Conservation (phyloP, 768 basidiomycete species). For the Russula virescens region DNA sequence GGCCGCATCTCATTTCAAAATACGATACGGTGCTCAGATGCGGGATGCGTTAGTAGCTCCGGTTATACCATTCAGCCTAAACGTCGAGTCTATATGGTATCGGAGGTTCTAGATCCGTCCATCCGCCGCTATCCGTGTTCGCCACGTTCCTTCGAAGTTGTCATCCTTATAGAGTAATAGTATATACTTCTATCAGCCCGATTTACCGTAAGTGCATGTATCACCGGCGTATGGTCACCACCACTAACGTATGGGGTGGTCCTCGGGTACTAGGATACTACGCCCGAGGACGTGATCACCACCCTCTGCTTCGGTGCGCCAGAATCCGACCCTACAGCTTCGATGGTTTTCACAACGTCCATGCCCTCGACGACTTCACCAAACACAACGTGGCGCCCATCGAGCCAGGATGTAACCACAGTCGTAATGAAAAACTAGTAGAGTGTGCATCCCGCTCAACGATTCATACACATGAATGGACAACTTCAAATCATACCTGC, state of each 20-base stretch:
- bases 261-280: not conserved
- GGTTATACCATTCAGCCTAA: too few species aligned
- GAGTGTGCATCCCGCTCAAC: not conserved
- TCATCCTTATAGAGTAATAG: too few species aligned
- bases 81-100: too few species aligned
- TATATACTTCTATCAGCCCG: too few species aligned
- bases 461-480: not conserved
- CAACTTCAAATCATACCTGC: conserved; percentile 31
- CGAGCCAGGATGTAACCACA: conserved; percentile 34
- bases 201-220: not conserved
- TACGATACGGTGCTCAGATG: too few species aligned
- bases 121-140: too few species aligned
- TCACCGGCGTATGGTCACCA: too few species aligned
- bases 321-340: conserved; percentile 27
- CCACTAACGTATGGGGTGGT: not conserved
- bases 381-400: conserved; percentile 42
- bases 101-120: too few species aligned
- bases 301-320: conserved; percentile 16
- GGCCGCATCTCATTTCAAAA: too few species aligned
- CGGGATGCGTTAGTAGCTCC: too few species aligned
- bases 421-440: conserved; percentile 39
- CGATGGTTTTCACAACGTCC: conserved; percentile 35
- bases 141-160: too few species aligned
- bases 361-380: conserved; percentile 40
- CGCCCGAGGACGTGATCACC: conserved; percentile 20